Base-by-base conservation (phyloP, 768 basidiomycete species). In the Postia placenta region DNA sequence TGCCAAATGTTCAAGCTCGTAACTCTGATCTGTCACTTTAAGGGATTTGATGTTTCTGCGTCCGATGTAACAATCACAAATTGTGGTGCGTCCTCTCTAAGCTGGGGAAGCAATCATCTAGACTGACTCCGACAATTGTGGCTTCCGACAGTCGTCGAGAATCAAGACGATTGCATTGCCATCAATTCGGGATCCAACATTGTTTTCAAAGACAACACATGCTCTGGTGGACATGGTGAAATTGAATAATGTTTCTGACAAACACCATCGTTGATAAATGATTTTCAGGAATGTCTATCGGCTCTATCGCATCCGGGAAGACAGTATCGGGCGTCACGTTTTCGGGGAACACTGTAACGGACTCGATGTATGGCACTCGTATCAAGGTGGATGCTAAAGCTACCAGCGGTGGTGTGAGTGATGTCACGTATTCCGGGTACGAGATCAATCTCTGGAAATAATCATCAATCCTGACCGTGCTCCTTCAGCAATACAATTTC, bases 121-220 rank as follows among this genome's bases (percentile, higher is more conserved):
- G n/a, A n/a, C n/a, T n/a, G n/a, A 28, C 25, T 24, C n/a, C 36
- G 33, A 35, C 30, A 5, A 22, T 7, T n/a, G 6, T 23, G 22
- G 23, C n/a, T 25, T 38, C 7, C 24, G 25, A n/a, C 53, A 51
- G 52, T 43, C 7, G 47, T 65, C 40, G 54, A 58, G 48, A 65
- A 65, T 51, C 64, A 66, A 45, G 64, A 86, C 50, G 83, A 86
- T 56, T 85, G 82, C 58, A 64, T 86, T 22, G 80, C 84, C 17
- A 69, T 77, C 55, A 72, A 71, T 56, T 49, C 46, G 19, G 73
- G 73, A 14, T 59, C 56, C 42, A 66, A 64, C 56, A 63, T 66
- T 36, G 52, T 63, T 45, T 63, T 85, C 66, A 64, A 66, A 47
- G 59, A 74, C 22, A 66, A 83, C 60, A 60, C 60, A 20, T 85